Base-by-base conservation (phyloP, 139 green algal species). In the Yamagishiella unicocca region DNA sequence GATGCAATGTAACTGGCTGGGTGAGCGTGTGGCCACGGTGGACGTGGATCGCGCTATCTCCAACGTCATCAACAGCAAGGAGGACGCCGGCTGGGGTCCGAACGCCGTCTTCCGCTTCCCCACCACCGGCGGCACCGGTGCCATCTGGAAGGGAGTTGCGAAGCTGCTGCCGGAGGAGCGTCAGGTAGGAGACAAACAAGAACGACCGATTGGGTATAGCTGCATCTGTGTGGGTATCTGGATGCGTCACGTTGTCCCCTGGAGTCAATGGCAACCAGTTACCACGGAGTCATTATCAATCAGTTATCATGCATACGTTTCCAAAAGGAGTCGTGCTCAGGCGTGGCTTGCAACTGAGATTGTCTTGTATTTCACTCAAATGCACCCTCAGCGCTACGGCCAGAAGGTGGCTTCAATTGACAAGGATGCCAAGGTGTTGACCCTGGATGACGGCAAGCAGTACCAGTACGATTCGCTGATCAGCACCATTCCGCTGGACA, bases 1-100 rank as follows among this genome's bases (percentile, higher is more conserved):
- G 72, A 98, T 98, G 96, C 95, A 98, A 91, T 98, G 96, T 85
- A 95, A 95, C 78, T 99, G 96, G 96, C 93, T 99, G 85, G 96
- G 96, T 0, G 96, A 99, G 94, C 95, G 96, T 22, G 96, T 99
- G 64, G 96, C 96, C 1, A 97, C 95, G 0, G 96, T 98, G 53
- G 95, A 99, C 68, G 93, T 98, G 8, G 88, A 93, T 42, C 92
- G 94, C 3, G 96, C 96, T n/a, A 97, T 98, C 79, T 82, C 66
- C 17, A 98, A 98, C 77, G 96, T 98, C 10, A 96, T 98, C 46
- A 83, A 96, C 64, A 87, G 89, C 88, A 96, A 96, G 94, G 95
- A 98, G 92, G 96, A 98, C 85, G 96, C 94, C 0, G 95, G 95
- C 42, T 98, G 96, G 96, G 96, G 96, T 0, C 96, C 96, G 82